Evolutionary conservation across 805 yeast species (phyloP), one percentile per base, ranked within the genome.

Genomic region (Candida palmyrensis): DNA sequence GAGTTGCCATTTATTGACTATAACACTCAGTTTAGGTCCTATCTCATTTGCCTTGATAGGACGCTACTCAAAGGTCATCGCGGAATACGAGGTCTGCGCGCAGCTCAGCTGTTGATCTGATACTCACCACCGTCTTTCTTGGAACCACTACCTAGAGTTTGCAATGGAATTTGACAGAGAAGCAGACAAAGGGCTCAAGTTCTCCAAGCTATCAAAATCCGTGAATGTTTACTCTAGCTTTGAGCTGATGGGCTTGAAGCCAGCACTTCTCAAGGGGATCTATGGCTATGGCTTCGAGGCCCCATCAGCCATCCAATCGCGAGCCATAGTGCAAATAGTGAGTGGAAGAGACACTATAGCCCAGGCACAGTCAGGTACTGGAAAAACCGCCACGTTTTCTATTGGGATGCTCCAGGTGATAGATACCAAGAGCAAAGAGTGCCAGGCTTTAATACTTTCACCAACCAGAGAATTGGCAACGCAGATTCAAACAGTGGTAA

Each of bases 311-410:
- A 92, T 92, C 68, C 98, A 92, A 71, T 89, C 88, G 57, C 79
- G 98, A 63, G 98, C 97, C 43, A 92, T 92, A 49, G 70, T 83
- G 66, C 98, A 95, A 60, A 89, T 92, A 62, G 82, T 88, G 51
- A 81, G 79, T 55, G 96, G 96, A 37, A 80, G 88, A 62, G 98
- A 92, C 63, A 94, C 89, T 35, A 78, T 92, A 43, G 98, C 98
- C 40, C 98, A 92, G 69, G 97, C 98, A 39, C 98, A 92, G 68
- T 87, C 96, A 23, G 98, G 98, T 66, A 92, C 98, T 31, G 98
- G 98, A 66, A 92, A 92, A 70, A 92, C 98, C 18, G 98, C 97
- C 44, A 92, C 98, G 30, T 92, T 92, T 72, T 75, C 97, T 43
- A 90, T 92, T 46, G 90, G 96, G 17, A 84, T 88, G 72, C 68